A percentile compares a stretch with the other conserved stretches of the same genome.
Evolutionary conservation across 768 basidiomycete species (phyloP).

Genomic region (Lactarius indigo): DNA sequence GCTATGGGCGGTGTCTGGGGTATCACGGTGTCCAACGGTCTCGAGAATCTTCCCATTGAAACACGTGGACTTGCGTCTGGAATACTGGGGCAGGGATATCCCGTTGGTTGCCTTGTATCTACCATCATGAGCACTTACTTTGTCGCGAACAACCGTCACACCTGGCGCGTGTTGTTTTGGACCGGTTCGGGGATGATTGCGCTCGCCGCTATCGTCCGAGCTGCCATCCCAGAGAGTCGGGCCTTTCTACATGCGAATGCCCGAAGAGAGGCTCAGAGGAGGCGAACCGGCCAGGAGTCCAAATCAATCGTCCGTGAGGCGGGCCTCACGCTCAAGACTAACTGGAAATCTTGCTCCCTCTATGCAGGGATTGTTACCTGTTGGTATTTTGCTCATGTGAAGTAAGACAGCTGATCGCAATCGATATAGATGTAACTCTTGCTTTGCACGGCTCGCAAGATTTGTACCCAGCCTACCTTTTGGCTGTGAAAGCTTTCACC

Average conservation of each 20-base stretch:
- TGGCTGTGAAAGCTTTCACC: slow-evolving; percentile 35
- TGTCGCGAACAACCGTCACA: slow-evolving; percentile 34
- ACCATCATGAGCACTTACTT: slow-evolving; percentile 75
- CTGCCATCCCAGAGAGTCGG: slow-evolving; percentile 71
- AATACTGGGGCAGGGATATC: slow-evolving; percentile 85
- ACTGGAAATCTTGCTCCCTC: slow-evolving; percentile 82
- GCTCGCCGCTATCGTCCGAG: slow-evolving; percentile 66
- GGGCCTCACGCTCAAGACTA: slow-evolving; percentile 66
- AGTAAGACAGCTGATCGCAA: slow-evolving; percentile 1
- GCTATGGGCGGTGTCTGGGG: slow-evolving; percentile 92
- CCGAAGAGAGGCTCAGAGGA: slow-evolving; percentile 42
- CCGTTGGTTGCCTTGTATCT: slow-evolving; percentile 81
- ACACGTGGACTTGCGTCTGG: slow-evolving; percentile 85
- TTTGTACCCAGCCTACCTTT: slow-evolving; percentile 39
- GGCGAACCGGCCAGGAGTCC: slow-evolving; percentile 46
- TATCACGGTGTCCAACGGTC: slow-evolving; percentile 69
- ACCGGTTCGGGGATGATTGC: slow-evolving; percentile 67
- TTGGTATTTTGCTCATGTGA: slow-evolving; percentile 18
- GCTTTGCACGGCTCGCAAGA: slow-evolving; percentile 47
- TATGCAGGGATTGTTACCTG: slow-evolving; percentile 76
- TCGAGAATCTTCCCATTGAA: slow-evolving; percentile 86
- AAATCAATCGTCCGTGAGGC: slow-evolving; percentile 68
- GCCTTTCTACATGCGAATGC: slow-evolving; percentile 64
- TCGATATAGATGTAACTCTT: slow-evolving; percentile 41
- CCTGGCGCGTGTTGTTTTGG: slow-evolving; percentile 83